These are phyloP conservation scores for Xylaria scruposa DNA, from an alignment of 495 filamentous ascomycete genomes.

Conservation along the genomic window DNA sequence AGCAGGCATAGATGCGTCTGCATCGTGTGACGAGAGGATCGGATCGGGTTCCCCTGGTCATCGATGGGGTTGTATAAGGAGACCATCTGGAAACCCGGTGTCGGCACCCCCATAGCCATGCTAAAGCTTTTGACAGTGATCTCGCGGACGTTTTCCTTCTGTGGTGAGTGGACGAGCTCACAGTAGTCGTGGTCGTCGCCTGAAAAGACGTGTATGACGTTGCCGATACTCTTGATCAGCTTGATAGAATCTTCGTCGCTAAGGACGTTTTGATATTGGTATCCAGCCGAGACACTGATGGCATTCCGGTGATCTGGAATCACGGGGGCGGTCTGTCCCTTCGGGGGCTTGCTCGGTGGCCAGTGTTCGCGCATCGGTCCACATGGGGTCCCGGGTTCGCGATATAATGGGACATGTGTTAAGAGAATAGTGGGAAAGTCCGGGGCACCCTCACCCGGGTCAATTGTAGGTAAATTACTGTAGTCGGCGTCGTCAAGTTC, in stretches of 20 bases:
- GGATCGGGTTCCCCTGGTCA: slow-evolving; percentile 62
- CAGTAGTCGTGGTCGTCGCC: slow-evolving; percentile 99
- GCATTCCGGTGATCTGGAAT: slow-evolving; percentile 78
- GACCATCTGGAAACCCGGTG: slow-evolving; percentile 85
- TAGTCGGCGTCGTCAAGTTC: slow-evolving; percentile 52
- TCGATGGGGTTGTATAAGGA: slow-evolving; percentile 92
- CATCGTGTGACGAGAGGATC: slow-evolving; percentile 61
- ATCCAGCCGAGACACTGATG: slow-evolving; percentile 75
- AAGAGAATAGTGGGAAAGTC: slow-evolving; percentile 85
- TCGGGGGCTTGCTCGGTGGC: slow-evolving; percentile 69
- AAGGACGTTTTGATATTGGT: slow-evolving; percentile 97
- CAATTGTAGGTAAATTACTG: slow-evolving; percentile 46
- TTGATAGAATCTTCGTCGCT: slow-evolving; percentile 72
- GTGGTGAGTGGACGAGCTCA: slow-evolving; percentile 76
- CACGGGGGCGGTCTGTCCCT: slow-evolving; percentile 58
- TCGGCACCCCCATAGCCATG: slow-evolving; percentile 96
- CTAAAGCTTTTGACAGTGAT: slow-evolving; percentile 94
- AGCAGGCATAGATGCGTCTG: slow-evolving; percentile 92
- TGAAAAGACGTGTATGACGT: slow-evolving; percentile 83
- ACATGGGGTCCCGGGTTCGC: slow-evolving; percentile 80
- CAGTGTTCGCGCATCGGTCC: slow-evolving; percentile 86
- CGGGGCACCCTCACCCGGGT: slow-evolving; percentile 46
- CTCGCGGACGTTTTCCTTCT: slow-evolving; percentile 71
- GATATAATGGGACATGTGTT: slow-evolving; percentile 89
- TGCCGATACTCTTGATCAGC: slow-evolving; percentile 73